Percentiles rank a stretch among this genome's conserved stretches.
Evolutionary conservation across 495 filamentous ascomycete species (phyloP).

Genomic region (Hypoxylon cercidicola): DNA sequence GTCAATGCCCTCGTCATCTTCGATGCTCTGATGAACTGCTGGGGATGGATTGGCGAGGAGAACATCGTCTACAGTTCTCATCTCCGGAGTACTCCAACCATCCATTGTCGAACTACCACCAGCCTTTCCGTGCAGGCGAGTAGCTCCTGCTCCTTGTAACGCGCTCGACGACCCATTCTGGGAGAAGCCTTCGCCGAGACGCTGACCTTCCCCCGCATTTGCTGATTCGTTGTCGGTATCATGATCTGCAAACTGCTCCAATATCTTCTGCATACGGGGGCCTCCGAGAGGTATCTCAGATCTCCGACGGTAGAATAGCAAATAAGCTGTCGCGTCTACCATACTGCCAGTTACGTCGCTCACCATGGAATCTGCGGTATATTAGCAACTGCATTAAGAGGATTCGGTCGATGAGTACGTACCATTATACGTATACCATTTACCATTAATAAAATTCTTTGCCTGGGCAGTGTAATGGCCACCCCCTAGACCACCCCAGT

Average conservation of each 20-base stretch:
- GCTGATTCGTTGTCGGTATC: conserved; percentile 56
- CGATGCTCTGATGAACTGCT: conserved; percentile 31
- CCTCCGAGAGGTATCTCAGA: conserved; percentile 80
- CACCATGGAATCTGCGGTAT: conserved; percentile 75
- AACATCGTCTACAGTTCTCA: conserved; percentile 17
- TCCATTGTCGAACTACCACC: conserved; percentile 54
- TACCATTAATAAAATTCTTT: conserved; percentile 84
- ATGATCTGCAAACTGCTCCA: conserved; percentile 61
- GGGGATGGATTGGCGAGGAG: conserved; percentile 19
- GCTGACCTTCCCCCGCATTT: conserved; percentile 83
- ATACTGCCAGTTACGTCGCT: conserved; percentile 50
- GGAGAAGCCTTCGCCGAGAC: conserved; percentile 84
- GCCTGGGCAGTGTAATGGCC: conserved; percentile 96
- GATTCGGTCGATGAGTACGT: conserved; percentile 46
- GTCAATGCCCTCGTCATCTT: conserved; percentile 55
- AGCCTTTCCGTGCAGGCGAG: conserved; percentile 73
- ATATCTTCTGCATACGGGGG: conserved; percentile 72
- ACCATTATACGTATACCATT: conserved; percentile 98
- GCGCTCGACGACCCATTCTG: conserved; percentile 86
- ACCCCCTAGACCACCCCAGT: conserved; percentile 89
- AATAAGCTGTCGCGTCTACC: conserved; percentile 79
- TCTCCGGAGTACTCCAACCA: conserved; percentile 2
- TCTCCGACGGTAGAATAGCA: conserved; percentile 94
- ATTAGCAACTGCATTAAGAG: conserved; percentile 31
- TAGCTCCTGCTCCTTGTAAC: conserved; percentile 78